A percentile compares a stretch with the other conserved stretches of the same genome.
phyloP scores from a whole-genome alignment of 495 filamentous ascomycete species.

The Podospora appendiculata region DNA sequence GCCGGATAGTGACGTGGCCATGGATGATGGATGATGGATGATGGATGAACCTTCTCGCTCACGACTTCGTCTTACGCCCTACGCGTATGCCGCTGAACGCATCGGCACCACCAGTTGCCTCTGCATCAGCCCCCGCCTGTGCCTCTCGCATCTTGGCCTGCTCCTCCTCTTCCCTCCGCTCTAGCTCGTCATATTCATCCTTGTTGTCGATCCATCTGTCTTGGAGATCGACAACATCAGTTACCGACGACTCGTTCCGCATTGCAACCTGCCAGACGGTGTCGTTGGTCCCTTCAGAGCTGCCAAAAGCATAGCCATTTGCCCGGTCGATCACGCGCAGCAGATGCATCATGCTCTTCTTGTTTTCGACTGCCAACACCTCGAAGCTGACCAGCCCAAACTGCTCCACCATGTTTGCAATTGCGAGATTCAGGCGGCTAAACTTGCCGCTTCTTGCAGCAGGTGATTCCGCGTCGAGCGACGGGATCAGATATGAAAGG shows the following conservation, averaged over 20 bases:
- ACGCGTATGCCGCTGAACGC: constrained; percentile 11
- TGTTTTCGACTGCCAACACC: constrained; percentile 92
- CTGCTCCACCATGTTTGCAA: constrained; percentile 77
- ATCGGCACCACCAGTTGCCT: constrained; percentile 13
- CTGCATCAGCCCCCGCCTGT: constrained; percentile 20
- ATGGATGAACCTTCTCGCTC: no score
- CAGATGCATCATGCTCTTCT: constrained; percentile 88
- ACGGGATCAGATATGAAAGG: constrained; percentile 71
- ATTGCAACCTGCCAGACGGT: constrained; percentile 91
- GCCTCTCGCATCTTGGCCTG: constrained; percentile 29
- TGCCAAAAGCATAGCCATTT: constrained; percentile 86
- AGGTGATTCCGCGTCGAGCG: constrained; percentile 54
- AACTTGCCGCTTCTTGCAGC: constrained; percentile 63
- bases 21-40: constrained; percentile 12
- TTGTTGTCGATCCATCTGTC: constrained; percentile 90
- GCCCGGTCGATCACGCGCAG: constrained; percentile 83
- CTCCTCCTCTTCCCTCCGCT: constrained; percentile 63
- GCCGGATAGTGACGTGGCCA: constrained; percentile 40
- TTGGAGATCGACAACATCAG: constrained; percentile 83
- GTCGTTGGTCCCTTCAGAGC: constrained; percentile 87
- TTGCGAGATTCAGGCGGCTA: constrained; percentile 71
- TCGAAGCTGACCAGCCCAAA: constrained; percentile 88
- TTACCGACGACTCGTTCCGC: constrained; percentile 68
- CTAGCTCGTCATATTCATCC: constrained; percentile 78
- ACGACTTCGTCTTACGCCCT: constrained; percentile 19